Percentiles rank a stretch among this genome's conserved stretches.
Evolutionary conservation across 2,329 filamentous ascomycete species (phyloP).

Genomic region (Fusarium sp.): DNA sequence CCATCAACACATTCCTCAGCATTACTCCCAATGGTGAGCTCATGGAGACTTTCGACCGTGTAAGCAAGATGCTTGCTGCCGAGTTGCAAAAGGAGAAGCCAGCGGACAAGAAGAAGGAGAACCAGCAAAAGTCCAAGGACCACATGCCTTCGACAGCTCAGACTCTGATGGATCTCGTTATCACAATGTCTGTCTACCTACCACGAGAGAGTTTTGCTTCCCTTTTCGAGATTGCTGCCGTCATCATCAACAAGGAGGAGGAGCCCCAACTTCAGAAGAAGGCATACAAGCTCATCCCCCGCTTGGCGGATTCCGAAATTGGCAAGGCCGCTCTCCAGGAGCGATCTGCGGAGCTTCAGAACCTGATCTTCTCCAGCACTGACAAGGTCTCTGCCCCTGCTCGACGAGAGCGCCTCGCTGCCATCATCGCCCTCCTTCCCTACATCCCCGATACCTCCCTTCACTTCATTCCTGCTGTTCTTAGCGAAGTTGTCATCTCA

Average conservation of each 20-base stretch:
- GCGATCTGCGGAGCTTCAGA: constrained; percentile 81
- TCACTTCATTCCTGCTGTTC: constrained; percentile 90
- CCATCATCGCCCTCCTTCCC: constrained; percentile 82
- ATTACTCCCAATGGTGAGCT: constrained; percentile 83
- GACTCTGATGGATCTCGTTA: constrained; percentile 95
- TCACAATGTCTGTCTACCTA: constrained; percentile 94
- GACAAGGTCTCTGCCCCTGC: constrained; percentile 90
- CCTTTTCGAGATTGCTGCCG: constrained; percentile 86
- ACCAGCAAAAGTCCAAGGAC: constrained; percentile 66
- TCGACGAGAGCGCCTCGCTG: constrained; percentile 84
- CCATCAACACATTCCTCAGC: constrained; percentile 94
- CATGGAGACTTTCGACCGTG: constrained; percentile 87
- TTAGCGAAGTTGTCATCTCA: constrained; percentile 94
- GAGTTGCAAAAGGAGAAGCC: constrained; percentile 70
- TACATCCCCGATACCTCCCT: constrained; percentile 81
- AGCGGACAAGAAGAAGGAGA: constrained; percentile 69
- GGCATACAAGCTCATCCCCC: constrained; percentile 96
- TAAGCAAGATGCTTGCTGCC: constrained; percentile 83
- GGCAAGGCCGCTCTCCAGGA: constrained; percentile 81
- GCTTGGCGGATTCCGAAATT: constrained; percentile 82
- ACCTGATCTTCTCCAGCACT: constrained; percentile 80
- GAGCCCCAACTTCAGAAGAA: constrained; percentile 98
- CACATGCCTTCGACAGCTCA: constrained; percentile 93
- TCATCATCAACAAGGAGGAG: constrained; percentile 81
- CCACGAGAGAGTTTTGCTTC: constrained; percentile 85